Evolutionary conservation across 805 yeast genomes (phyloP), one percentile per base, ranked within the genome.

Genomic region (Metschnikowia peoriensis): DNA sequence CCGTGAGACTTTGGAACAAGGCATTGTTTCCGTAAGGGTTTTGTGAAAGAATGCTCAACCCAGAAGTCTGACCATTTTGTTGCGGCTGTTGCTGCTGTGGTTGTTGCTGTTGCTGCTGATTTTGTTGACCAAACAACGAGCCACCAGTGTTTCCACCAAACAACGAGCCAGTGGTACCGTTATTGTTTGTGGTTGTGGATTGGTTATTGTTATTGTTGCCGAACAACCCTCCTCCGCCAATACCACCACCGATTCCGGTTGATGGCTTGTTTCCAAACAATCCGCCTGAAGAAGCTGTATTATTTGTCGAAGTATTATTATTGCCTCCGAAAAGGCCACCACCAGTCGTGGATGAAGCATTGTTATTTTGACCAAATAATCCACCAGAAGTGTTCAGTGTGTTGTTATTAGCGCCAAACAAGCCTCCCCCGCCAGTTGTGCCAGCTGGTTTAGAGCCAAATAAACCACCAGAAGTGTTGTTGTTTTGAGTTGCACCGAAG

Each of bases 1-100:
- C 72, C 2, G 72, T 66, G 43, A 76, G 66, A 48, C 77, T 71
- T 50, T 70, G 74, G 58, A 88, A 89, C 48, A 92, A 72, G 6
- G 91, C 88, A 60, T 85, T 85, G 45, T 82, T 78, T 1, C 97
- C 96, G 65, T 89, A 92, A 42, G 97, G 97, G 64, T 86, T 71
- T 49, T 66, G 71, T 2, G 72, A 60, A 44, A 59, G 65, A 49
- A 73, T 66, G 52, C 64, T 72, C 28, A 53, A 51, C 9, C 47
- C 54, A 15, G 50, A 32, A 11, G 46, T 27, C 41, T 29, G 50
- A 34, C 15, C 28, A 8, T 29, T 43, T 16, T 39, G 52, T 28
- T 34, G 46, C 17, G 41, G 51, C 32, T 41, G 55, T 40, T 47
- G 63, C 38, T 61, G 67, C 38, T 52, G 62, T 60, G n/a, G n/a